These are phyloP conservation scores for Diaporthe sp. DNA, from an alignment of 2,329 filamentous ascomycete genomes.

Conservation along the genomic window DNA sequence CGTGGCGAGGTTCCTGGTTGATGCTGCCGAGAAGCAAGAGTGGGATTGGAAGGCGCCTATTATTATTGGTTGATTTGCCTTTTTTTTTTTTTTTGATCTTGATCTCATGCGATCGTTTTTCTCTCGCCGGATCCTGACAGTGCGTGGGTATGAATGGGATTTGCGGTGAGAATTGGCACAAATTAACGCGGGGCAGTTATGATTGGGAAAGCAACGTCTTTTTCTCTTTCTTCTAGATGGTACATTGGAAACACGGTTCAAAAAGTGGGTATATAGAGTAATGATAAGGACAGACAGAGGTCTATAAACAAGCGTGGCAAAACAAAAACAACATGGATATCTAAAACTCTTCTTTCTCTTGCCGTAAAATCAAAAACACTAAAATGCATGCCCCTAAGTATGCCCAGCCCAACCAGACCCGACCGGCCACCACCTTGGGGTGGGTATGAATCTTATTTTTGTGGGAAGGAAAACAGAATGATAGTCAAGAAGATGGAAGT, in stretches of 20 bases:
- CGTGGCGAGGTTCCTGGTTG: conserved; percentile 53
- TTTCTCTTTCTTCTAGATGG: neutral
- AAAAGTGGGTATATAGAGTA: conserved; percentile 21
- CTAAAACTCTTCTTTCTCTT: conserved; percentile 8
- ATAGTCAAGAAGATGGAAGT: neutral
- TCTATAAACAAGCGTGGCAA: conserved; percentile 8
- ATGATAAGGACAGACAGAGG: conserved; percentile 28
- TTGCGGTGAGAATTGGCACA: neutral
- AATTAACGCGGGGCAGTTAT: neutral
- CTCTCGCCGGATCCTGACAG: neutral
- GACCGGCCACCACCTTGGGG: conserved; percentile 28
- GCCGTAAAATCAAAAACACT: neutral
- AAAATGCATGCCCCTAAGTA: neutral
- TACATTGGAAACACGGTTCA: neutral
- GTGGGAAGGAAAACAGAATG: neutral
- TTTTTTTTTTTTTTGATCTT: neutral
- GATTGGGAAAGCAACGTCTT: neutral
- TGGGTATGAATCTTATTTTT: conserved; percentile 23
- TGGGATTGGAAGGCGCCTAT: conserved; percentile 44
- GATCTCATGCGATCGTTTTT: neutral
- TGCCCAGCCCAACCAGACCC: conserved; percentile 15
- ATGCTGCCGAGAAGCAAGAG: conserved; percentile 44
- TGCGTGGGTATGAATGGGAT: neutral
- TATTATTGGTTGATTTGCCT: conserved; percentile 11
- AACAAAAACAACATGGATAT: conserved; percentile 9